Evolutionary conservation across 768 basidiomycete genomes (phyloP).

Genomic region (Termitomyces sp.): DNA sequence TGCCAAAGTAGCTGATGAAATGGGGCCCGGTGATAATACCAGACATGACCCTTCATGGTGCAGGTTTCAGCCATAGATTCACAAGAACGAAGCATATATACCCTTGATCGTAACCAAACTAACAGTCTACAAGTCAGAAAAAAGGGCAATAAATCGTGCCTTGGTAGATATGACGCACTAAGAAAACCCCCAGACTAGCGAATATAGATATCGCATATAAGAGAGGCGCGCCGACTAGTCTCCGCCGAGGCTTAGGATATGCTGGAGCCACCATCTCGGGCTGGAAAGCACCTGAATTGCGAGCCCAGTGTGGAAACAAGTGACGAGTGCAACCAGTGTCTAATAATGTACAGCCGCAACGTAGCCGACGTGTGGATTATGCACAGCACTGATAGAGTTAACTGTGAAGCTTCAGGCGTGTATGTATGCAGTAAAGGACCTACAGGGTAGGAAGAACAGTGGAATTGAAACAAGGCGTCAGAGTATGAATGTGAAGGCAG

Average conservation of each 20-base stretch:
- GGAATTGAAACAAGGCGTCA: background rate
- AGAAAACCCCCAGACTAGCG: slow-evolving; percentile 72
- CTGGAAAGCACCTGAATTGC: background rate
- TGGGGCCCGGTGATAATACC: slow-evolving; percentile 84
- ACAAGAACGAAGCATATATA: slow-evolving; percentile 23
- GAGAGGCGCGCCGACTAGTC: slow-evolving; percentile 64
- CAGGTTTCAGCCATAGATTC: background rate
- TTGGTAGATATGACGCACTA: slow-evolving; percentile 38
- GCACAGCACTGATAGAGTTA: background rate
- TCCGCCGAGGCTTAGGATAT: slow-evolving; percentile 31
- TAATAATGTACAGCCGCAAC: background rate
- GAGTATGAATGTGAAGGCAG: background rate
- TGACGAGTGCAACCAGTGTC: background rate
- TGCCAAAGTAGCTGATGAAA: slow-evolving; percentile 70
- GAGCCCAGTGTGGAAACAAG: background rate
- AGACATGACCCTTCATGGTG: slow-evolving; percentile 60
- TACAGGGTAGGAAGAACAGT: background rate
- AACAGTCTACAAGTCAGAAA: background rate
- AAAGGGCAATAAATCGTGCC: slow-evolving; percentile 2
- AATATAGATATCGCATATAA: slow-evolving; percentile 72
- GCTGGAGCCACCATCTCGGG: slow-evolving; percentile 17
- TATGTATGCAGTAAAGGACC: background rate
- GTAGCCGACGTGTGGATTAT: background rate
- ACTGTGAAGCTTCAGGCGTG: background rate
- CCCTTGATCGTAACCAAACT: slow-evolving; percentile 84